phyloP scores from a whole-genome alignment of 192 early-diverging fungal species.

The Chytriomyces sp. region DNA sequence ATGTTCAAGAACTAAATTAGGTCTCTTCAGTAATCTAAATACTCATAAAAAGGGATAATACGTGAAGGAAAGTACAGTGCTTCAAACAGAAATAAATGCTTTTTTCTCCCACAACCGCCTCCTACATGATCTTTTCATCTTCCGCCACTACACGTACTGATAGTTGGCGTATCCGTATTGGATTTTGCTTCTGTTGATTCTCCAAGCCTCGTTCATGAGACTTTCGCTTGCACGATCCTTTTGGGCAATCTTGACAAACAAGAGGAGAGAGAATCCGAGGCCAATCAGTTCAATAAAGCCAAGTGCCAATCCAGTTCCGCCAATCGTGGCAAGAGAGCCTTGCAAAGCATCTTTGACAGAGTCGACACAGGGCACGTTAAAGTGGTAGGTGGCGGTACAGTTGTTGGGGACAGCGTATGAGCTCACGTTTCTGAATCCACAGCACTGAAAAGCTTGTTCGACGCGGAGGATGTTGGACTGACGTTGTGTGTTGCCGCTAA shows the following conservation, averaged over 20 bases:
- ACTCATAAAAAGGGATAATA: no score
- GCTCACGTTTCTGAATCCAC: conserved; percentile 43
- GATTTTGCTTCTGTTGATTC: conserved; percentile 59
- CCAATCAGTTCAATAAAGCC: conserved; percentile 58
- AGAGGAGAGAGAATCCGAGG: conserved; percentile 45
- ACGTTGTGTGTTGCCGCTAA: background rate
- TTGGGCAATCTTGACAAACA: conserved; percentile 55
- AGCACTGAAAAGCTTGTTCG: conserved; percentile 45
- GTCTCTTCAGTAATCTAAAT: no score
- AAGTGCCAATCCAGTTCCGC: conserved; percentile 54
- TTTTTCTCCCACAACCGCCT: no score
- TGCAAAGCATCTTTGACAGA: conserved; percentile 33
- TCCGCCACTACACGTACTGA: no score
- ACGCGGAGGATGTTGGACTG: conserved; percentile 24
- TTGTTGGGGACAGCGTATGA: conserved; percentile 39
- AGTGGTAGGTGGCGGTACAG: conserved; percentile 28
- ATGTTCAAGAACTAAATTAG: no score
- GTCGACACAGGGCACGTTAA: conserved; percentile 30
- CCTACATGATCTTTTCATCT: no score
- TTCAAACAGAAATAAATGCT: no score
- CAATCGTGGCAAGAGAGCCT: conserved; percentile 47
- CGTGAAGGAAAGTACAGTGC: no score
- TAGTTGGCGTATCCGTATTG: conserved; percentile 60
- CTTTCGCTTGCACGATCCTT: conserved; percentile 46
- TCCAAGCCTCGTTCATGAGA: conserved; percentile 60